These are phyloP conservation scores for Phytophthora quininea DNA, from an alignment of 352 stramenopile genomes.

Conservation along the genomic window DNA sequence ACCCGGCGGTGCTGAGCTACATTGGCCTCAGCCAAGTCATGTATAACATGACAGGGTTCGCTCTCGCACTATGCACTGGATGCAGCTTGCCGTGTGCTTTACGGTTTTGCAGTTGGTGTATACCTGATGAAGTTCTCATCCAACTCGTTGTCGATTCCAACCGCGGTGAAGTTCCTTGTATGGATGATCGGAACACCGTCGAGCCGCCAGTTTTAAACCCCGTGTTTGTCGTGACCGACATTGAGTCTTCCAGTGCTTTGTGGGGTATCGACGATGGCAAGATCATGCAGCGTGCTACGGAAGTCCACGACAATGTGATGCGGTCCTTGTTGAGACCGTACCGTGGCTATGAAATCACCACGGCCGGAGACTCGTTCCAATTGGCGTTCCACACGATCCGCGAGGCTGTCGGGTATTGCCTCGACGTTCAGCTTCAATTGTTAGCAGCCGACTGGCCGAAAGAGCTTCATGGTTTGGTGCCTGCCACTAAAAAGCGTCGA, in stretches of 20 bases:
- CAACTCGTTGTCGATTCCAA: slow-evolving; percentile 46
- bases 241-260: slow-evolving; percentile 66
- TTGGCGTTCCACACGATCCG: slow-evolving; percentile 70
- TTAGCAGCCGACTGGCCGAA: slow-evolving; percentile 65
- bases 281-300: slow-evolving; percentile 51
- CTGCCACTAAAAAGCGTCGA: slow-evolving; percentile 49
- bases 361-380: slow-evolving; percentile 71
- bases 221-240: slow-evolving; percentile 71
- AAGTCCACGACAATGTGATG: slow-evolving; percentile 53
- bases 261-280: slow-evolving; percentile 56
- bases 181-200: slow-evolving; percentile 11
- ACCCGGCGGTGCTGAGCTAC: slow-evolving; percentile 34
- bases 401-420: slow-evolving; percentile 65
- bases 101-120: slow-evolving; percentile 45
- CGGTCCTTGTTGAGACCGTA: slow-evolving; percentile 47
- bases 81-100: slow-evolving; percentile 61
- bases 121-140: slow-evolving; percentile 54
- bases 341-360: slow-evolving; percentile 80
- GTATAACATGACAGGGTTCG: slow-evolving; percentile 46
- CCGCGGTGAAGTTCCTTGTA: slow-evolving; percentile 18
- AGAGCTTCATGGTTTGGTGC: slow-evolving; percentile 51
- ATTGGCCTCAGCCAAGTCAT: slow-evolving; percentile 48
- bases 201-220: slow-evolving; percentile 40
- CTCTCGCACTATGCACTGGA: slow-evolving; percentile 45
- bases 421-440: slow-evolving; percentile 66